Percentiles rank a stretch among this genome's conserved stretches.
phyloP scores from a whole-genome alignment of 352 stramenopile species.

The Globisporangium nunn region DNA sequence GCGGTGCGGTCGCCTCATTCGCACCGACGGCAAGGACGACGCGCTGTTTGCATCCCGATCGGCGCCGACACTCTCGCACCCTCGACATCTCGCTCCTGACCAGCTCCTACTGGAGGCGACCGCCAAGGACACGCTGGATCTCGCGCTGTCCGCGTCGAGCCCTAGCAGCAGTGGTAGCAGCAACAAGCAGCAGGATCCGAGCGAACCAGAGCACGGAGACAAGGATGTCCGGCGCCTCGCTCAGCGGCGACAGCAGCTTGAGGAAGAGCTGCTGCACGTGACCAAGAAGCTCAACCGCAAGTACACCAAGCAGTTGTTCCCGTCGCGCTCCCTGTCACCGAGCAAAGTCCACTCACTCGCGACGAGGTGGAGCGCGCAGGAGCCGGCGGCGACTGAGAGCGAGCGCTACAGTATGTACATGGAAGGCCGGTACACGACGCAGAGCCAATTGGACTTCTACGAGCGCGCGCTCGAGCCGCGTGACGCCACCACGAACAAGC shows the following conservation, averaged over 20 bases:
- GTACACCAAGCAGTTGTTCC: constrained; percentile 49
- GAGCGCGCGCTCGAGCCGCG: constrained; percentile 33
- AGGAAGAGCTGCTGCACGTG: constrained; percentile 43
- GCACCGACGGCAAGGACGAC: constrained; percentile 18
- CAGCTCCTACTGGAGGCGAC: constrained; percentile 15
- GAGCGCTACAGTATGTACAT: constrained; percentile 52
- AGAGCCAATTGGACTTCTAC: constrained; percentile 59
- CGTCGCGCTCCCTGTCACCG: constrained; percentile 14
- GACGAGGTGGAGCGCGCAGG: constrained; percentile 33
- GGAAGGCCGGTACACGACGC: constrained; percentile 44
- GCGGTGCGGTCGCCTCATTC: constrained; percentile 31
- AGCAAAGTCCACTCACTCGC: constrained; percentile 34
- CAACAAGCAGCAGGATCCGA: not conserved
- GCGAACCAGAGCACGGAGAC: not conserved
- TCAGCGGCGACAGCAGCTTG: constrained; percentile 28
- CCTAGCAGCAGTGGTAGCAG: constrained; percentile 3
- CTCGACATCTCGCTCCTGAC: constrained; percentile 9
- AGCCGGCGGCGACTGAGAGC: constrained; percentile 21
- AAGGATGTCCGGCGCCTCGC: constrained; percentile 13
- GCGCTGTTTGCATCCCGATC: constrained; percentile 18
- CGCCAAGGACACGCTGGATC: constrained; percentile 11
- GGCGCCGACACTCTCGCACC: constrained; percentile 18
- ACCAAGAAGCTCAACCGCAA: constrained; percentile 72
- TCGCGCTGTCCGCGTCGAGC: constrained; percentile 1
- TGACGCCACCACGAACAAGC: constrained; percentile 37